Evolutionary conservation across 2,329 filamentous ascomycete genomes (phyloP).

Genomic region (Fusarium nelsonii): DNA sequence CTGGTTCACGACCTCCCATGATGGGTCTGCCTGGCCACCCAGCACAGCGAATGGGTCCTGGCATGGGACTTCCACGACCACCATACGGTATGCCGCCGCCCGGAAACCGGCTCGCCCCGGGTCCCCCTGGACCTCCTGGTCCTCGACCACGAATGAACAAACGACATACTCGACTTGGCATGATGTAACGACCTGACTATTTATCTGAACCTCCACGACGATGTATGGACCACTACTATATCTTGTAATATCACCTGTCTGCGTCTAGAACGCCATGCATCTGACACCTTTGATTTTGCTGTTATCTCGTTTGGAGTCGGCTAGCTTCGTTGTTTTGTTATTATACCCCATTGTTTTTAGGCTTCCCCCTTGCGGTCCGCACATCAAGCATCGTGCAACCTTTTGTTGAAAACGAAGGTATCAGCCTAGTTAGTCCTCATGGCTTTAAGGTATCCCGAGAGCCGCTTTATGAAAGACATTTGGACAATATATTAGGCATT

Average conservation of each 20-base stretch:
- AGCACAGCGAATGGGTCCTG: constrained; percentile 39
- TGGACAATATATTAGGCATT: constrained; percentile 15
- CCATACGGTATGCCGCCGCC: constrained; percentile 45
- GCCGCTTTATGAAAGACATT: not conserved
- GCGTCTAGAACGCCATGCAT: constrained; percentile 21
- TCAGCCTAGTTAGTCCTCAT: constrained; percentile 3
- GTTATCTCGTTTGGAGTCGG: constrained; percentile 29
- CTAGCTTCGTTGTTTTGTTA: constrained; percentile 43
- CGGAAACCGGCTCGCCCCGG: constrained; percentile 49
- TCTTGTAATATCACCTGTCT: constrained; percentile 39
- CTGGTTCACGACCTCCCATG: constrained; percentile 44
- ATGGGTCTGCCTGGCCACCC: constrained; percentile 47
- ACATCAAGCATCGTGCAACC: constrained; percentile 3
- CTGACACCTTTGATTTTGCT: constrained; percentile 21
- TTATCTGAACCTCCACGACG: constrained; percentile 30
- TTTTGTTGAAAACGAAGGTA: constrained; percentile 2
- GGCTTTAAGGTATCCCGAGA: not conserved
- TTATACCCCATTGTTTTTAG: constrained; percentile 44
- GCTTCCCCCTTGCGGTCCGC: constrained; percentile 16
- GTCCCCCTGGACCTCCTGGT: constrained; percentile 49
- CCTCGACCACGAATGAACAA: constrained; percentile 68
- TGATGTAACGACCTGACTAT: constrained; percentile 59
- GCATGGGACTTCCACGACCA: constrained; percentile 43
- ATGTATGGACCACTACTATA: constrained; percentile 30
- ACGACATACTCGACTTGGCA: constrained; percentile 70